Conservation (phyloP, 1,284 basidiomycete species). For the Kalmanozyma brasiliensis region DNA sequence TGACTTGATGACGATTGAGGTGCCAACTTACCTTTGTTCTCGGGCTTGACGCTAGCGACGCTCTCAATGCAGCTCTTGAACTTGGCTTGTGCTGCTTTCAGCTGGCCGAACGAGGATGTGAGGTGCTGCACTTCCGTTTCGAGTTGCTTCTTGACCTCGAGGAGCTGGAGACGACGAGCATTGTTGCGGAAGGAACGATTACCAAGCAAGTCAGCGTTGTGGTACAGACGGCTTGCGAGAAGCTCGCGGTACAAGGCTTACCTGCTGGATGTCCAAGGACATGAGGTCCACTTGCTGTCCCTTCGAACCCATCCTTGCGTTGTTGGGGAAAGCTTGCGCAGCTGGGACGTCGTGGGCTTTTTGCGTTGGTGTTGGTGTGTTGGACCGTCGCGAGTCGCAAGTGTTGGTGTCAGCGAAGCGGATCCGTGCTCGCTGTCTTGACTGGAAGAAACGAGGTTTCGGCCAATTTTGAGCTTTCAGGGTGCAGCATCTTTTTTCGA, state of each 20-base stretch:
- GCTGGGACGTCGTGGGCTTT: no score
- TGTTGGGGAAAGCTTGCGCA: neutral
- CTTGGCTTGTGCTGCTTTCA: conserved; percentile 91
- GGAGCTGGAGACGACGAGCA: conserved; percentile 29
- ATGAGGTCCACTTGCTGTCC: conserved; percentile 57
- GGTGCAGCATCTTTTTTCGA: conserved; percentile 4
- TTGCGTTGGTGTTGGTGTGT: neutral
- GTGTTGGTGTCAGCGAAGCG: conserved; percentile 11
- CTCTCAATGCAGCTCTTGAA: conserved; percentile 88
- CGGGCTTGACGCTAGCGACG: conserved; percentile 79
- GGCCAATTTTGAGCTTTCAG: conserved; percentile 13
- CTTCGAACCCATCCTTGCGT: conserved; percentile 37
- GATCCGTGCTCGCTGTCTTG: neutral
- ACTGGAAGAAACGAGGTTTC: conserved; percentile 2
- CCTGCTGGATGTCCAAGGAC: conserved; percentile 55
- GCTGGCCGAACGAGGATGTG: conserved; percentile 88
- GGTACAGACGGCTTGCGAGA: no score
- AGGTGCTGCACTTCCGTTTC: conserved; percentile 88
- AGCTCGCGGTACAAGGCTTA: conserved; percentile 12
- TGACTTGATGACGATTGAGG: neutral
- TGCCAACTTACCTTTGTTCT: conserved; percentile 73
- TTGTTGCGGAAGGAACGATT: neutral
- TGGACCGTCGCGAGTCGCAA: no score
- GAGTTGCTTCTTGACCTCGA: conserved; percentile 64
- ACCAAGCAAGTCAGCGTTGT: no score